Conservation (phyloP, 2,329 filamentous ascomycete species). For the Apiospora rasikravindrae region DNA sequence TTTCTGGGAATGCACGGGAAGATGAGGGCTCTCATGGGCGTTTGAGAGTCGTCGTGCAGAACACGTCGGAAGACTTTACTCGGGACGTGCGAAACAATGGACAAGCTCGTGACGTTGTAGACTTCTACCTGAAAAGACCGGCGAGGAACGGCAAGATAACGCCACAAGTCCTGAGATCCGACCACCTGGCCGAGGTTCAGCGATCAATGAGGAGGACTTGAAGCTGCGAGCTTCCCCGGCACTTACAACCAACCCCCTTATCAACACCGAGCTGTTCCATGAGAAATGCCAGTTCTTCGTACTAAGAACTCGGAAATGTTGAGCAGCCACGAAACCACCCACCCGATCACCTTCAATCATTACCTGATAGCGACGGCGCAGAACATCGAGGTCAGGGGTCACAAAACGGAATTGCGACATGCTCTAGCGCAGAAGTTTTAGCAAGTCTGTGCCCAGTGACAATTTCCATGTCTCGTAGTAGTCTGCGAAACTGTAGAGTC, state of each 20-base stretch:
- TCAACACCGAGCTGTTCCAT: constrained; percentile 40
- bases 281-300: constrained; percentile 36
- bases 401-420: neutral
- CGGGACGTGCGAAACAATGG: constrained; percentile 32
- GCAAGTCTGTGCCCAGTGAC: neutral
- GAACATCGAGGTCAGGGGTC: constrained; percentile 30
- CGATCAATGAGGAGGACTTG: constrained; percentile 33
- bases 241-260: constrained; percentile 42
- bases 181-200: constrained; percentile 33
- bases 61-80: constrained; percentile 30
- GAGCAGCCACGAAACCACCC: constrained; percentile 32
- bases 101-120: constrained; percentile 25
- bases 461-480: neutral
- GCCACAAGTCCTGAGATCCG: constrained; percentile 26
- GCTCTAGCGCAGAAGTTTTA: constrained; percentile 15
- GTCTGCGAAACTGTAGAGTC: no score
- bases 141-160: neutral
- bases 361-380: constrained; percentile 43
- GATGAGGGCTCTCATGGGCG: constrained; percentile 28
- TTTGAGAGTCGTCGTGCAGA: constrained; percentile 35
- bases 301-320: constrained; percentile 37
- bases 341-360: constrained; percentile 49
- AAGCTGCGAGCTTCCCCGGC: constrained; percentile 43
- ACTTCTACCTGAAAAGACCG: neutral
- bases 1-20: constrained; percentile 34